Evolutionary conservation across 2,329 filamentous ascomycete species (phyloP), one percentile per base, ranked within the genome.

Genomic region (Bipolaris gigantea): DNA sequence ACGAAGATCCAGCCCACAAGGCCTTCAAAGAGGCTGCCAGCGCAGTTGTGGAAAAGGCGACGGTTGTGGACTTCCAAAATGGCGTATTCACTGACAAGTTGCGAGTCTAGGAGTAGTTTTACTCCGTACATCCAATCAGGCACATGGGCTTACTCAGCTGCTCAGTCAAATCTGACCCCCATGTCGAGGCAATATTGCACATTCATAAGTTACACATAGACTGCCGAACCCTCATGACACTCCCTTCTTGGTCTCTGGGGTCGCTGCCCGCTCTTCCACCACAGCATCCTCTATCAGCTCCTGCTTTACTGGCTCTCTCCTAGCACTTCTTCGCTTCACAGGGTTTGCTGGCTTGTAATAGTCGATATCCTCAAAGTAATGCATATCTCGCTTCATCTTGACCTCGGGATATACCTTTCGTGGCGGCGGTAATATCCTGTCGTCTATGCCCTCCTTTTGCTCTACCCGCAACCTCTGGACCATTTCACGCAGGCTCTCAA

Each of bases 401-500:
- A 59, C 57, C 48, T 72, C 66, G 2, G 69, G 65, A 45, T 73
- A 73, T 8, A 73, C 70, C 56, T 57, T 69, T 60, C 61, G 66
- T 16, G 66, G 67, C 18, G 61, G 62, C 4, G 69, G 59, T n/a
- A 70, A 57, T 47, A 61, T 51, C 38, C 65, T 60, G 34, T 67
- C 58, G 19, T 72, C 70, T 42, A 65, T 57, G 10, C 61, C 61
- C n/a, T 64, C 50, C 19, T 64, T 45, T 44, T 63, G 63, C 27
- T 65, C 52, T 21, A 61, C 30, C 35, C 68, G 66, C 65, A 74
- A 64, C 62, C 72, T 74, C 62, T 75, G 63, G 21, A 86, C 81
- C 76, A 83, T 80, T 16, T 73, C 65, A 62, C 94, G 87, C 62
- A 97, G 82, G 25, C 83, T 84, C 51, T 81, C 75, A 65, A 88